Conservation (phyloP, 1,284 basidiomycete genomes). For the Puccinia coronata region DNA sequence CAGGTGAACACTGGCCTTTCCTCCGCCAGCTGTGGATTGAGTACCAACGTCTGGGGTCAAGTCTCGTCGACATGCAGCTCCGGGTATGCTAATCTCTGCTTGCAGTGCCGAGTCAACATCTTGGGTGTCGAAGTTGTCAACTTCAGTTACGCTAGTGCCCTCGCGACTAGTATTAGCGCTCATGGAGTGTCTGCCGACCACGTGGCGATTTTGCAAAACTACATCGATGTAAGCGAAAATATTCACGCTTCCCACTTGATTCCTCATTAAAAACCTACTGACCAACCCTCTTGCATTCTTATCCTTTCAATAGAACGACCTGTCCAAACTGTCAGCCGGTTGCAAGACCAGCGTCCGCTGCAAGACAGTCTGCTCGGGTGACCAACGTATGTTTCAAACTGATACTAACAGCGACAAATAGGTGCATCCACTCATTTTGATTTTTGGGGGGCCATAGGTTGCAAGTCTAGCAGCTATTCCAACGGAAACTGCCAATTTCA, state of each 20-base stretch:
- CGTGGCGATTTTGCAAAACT: background rate
- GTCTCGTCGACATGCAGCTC: conserved; percentile 6
- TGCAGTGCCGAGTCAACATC: conserved; percentile 35
- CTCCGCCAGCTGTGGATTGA: conserved; percentile 22
- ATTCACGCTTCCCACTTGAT: too few species aligned
- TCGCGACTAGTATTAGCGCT: conserved; percentile 24
- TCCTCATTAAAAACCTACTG: too few species aligned
- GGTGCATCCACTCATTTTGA: too few species aligned
- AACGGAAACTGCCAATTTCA: background rate
- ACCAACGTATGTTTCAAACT: background rate
- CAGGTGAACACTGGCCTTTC: background rate
- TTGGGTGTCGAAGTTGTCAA: background rate
- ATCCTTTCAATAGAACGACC: background rate
- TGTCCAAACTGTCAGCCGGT: background rate
- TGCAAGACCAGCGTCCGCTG: conserved; percentile 16
- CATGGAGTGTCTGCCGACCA: conserved; percentile 2
- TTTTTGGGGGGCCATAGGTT: too few species aligned
- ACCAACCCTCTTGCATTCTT: background rate
- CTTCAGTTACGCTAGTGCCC: conserved; percentile 11
- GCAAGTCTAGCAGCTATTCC: background rate
- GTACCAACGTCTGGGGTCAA: conserved; percentile 12
- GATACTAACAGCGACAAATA: too few species aligned
- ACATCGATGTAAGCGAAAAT: background rate
- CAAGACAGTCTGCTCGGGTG: background rate
- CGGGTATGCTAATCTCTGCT: conserved; percentile 32